Evolutionary conservation across 345 rosid species (phyloP).

Genomic region (Mercurialis annua): DNA sequence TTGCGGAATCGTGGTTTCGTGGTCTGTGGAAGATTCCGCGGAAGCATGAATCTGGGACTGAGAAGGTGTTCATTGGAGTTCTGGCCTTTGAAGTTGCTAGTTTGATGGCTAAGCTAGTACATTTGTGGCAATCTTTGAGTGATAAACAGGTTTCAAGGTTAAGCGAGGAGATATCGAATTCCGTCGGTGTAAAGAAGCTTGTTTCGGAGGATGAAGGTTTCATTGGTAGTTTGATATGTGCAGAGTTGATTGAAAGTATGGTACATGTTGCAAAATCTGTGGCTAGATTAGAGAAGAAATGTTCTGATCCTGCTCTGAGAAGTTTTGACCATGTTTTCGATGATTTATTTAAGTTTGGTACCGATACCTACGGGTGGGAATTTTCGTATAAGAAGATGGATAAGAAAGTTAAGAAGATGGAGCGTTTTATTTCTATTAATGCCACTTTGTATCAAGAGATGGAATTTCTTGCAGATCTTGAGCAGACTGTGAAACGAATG

Average conservation of each 20-base stretch:
- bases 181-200: constrained; percentile 71
- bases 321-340: constrained; percentile 55
- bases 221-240: constrained; percentile 53
- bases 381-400: constrained; percentile 81
- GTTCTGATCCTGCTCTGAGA: constrained; percentile 62
- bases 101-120: constrained; percentile 78
- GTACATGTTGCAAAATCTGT: constrained; percentile 64
- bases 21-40: constrained; percentile 61
- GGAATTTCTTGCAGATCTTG: constrained; percentile 75
- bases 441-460: constrained; percentile 83
- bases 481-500: constrained; percentile 76
- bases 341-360: constrained; percentile 48
- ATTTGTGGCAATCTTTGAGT: constrained; percentile 84
- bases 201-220: constrained; percentile 79
- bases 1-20: constrained; percentile 90
- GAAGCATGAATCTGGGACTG: constrained; percentile 50
- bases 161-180: constrained; percentile 62
- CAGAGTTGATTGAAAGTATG: constrained; percentile 66
- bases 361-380: constrained; percentile 72
- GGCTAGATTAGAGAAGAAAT: constrained; percentile 66
- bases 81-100: constrained; percentile 87
- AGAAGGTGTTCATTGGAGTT: constrained; percentile 66
- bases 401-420: constrained; percentile 78
- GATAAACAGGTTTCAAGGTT: constrained; percentile 75
- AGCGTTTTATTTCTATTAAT: constrained; percentile 64